Evolutionary conservation across 176 grass and related monocot species (phyloP).

Genomic region (Musa schizocarpa): DNA sequence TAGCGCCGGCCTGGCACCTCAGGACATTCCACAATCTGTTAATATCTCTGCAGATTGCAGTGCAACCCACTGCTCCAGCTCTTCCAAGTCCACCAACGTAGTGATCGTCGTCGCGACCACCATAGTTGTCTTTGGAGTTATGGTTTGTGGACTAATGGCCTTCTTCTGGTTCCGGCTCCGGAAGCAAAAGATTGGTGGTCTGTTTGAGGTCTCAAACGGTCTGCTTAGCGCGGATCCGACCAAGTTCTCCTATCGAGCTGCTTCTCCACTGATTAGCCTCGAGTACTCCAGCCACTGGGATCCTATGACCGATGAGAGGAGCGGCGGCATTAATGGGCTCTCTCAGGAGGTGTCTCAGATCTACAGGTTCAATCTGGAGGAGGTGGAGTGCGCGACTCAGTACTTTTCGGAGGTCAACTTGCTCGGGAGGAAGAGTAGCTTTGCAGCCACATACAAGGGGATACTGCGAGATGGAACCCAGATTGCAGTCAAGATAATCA

Average conservation of each 20-base stretch:
- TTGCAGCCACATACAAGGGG: slow-evolving; percentile 54
- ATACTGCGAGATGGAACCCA: slow-evolving; percentile 62
- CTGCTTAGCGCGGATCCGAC: slow-evolving; percentile 21
- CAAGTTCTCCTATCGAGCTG: slow-evolving; percentile 35
- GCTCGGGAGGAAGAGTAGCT: slow-evolving; percentile 41
- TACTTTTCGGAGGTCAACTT: slow-evolving; percentile 85
- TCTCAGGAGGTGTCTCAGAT: slow-evolving; percentile 48
- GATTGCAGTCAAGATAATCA: slow-evolving; percentile 58
- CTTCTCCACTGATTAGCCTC: slow-evolving; percentile 71
- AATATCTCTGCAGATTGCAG: slow-evolving; percentile 29
- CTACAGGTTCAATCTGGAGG: slow-evolving; percentile 66
- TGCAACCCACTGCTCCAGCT: slow-evolving; percentile 27
- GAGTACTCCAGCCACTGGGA: slow-evolving; percentile 88
- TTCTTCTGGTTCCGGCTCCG: slow-evolving; percentile 44
- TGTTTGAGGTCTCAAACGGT: slow-evolving; percentile 1
- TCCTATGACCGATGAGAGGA: slow-evolving; percentile 53
- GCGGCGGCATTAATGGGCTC: slow-evolving; percentile 15
- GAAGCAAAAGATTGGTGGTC: slow-evolving; percentile 22
- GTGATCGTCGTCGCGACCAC: slow-evolving; percentile 16
- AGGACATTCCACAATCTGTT: slow-evolving; percentile 22
- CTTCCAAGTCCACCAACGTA: slow-evolving; percentile 38
- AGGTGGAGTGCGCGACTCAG: slow-evolving; percentile 83
- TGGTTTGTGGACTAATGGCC: slow-evolving; percentile 34
- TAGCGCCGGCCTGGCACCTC: slow-evolving; percentile 48
- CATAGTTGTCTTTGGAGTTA: slow-evolving; percentile 24